Evolutionary conservation across 2,329 filamentous ascomycete genomes (phyloP).

Genomic region (Diplocarpon rosae): DNA sequence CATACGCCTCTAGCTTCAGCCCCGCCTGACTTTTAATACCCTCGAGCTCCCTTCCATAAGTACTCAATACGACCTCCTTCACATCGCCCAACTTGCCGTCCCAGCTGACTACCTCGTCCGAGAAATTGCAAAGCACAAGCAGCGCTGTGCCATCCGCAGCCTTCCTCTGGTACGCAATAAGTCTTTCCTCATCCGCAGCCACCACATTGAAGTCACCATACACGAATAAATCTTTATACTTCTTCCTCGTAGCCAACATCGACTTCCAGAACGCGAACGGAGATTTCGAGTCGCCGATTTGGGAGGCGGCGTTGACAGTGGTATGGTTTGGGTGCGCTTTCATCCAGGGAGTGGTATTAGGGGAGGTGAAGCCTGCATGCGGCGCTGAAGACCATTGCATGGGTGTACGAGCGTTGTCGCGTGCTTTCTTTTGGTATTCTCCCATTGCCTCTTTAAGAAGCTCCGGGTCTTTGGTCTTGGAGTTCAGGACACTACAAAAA

Average conservation of each 20-base stretch:
- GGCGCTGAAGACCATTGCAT: not conserved
- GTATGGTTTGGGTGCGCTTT: conserved; percentile 42
- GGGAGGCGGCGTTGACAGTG: conserved; percentile 32
- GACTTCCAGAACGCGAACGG: conserved; percentile 15
- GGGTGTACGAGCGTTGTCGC: not conserved
- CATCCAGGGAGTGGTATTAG: conserved; percentile 43
- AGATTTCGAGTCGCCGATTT: conserved; percentile 1
- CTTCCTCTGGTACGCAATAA: too few relatives aligned
- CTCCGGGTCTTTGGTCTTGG: not conserved
- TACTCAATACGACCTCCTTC: too few relatives aligned
- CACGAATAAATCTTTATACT: conserved; percentile 11
- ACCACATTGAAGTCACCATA: conserved; percentile 14
- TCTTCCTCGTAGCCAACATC: conserved; percentile 11
- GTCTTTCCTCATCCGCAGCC: too few relatives aligned
- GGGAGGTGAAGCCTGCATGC: not conserved
- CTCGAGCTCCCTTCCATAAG: not conserved
- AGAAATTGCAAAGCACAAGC: not conserved
- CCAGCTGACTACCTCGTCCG: not conserved
- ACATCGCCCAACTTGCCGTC: not conserved
- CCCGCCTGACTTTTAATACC: not conserved
- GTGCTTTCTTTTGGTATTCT: not conserved
- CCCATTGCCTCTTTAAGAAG: not conserved
- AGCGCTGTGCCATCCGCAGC: not conserved
- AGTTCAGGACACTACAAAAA: too few relatives aligned
- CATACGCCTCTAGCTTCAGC: too few relatives aligned